Base-by-base conservation (phyloP, 257 asterid genomes). In the Solanum bulbocastanum region DNA sequence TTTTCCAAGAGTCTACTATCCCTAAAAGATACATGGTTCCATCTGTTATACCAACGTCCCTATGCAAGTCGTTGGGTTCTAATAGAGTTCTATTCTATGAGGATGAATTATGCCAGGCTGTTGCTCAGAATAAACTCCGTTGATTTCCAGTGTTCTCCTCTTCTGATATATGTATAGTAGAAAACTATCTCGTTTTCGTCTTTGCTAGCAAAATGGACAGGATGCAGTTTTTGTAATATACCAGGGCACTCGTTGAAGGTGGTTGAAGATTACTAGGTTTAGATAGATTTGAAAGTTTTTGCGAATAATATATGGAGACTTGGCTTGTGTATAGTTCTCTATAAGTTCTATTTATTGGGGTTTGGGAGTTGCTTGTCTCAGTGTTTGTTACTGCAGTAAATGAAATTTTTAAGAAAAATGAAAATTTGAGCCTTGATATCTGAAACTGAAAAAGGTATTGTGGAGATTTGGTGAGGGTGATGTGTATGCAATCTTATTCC, bases 61-160 rank as follows among this genome's bases (percentile, higher is more conserved):
- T 92, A 25, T 97, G 95, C 95, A 96, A 96, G 89, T 90, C 98
- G 27, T 35, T 95, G 94, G 98, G 95, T 86, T 95, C 98, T 56
- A 95, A 97, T 87, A 88, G 99, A 91, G 98, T 94, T 36, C 89
- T 97, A 30, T 95, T 96, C 90, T 96, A 94, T 4, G 99, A 97
- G 93, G 99, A 97, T 25, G 99, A 97, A 88, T 88, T 97, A 66
- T 97, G 99, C 91, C 98, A 97, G 89, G 99, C 99, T 9, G 99
- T 97, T 85, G 99, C 99, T 62, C 98, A 97, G 89, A 97, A 97
- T 93, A 97, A 97, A 87, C 98, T 97, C 72, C 97, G 91, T 86
- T 97, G 96, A 97, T 82, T 81, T 30, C 69, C 2, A 16, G 69
- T 18, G 85, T 30, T 49, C 40, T 46, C 15, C 11, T 81, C 68